A percentile compares a stretch with the other conserved stretches of the same genome.
Evolutionary conservation across 2,329 filamentous ascomycete species (phyloP).

Genomic region (Pseudogymnoascus sp.): DNA sequence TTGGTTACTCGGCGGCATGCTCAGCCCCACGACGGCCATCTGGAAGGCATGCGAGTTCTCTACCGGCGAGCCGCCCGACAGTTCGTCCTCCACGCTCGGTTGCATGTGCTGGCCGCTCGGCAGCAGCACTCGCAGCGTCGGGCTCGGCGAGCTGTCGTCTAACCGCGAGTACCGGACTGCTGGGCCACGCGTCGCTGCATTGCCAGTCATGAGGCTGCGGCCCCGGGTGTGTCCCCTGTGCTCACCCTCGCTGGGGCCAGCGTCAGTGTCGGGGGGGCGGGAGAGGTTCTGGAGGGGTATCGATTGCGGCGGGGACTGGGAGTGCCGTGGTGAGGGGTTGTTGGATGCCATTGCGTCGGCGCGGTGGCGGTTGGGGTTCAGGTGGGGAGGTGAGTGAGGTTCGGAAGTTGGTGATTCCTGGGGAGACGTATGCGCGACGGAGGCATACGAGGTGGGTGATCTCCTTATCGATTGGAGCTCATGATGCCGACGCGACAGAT

Average conservation of each 20-base stretch:
- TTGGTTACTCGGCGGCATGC: slow-evolving; percentile 14
- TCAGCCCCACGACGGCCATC: slow-evolving; percentile 15
- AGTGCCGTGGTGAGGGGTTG: slow-evolving; percentile 33
- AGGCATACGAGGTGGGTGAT: background rate
- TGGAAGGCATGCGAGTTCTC: slow-evolving; percentile 26
- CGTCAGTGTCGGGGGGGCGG: slow-evolving; percentile 27
- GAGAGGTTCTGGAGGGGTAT: slow-evolving; percentile 63
- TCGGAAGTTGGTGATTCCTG: background rate
- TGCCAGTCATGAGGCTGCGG: slow-evolving; percentile 24
- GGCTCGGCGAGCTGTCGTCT: slow-evolving; percentile 22
- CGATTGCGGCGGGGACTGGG: slow-evolving; percentile 44
- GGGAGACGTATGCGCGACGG: background rate
- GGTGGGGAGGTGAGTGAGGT: background rate
- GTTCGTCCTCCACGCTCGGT: slow-evolving; percentile 14
- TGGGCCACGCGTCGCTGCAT: slow-evolving; percentile 21
- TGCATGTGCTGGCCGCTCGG: slow-evolving; percentile 13
- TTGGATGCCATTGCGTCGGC: slow-evolving; percentile 37
- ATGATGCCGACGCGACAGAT: background rate
- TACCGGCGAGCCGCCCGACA: slow-evolving; percentile 22
- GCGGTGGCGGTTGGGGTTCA: background rate
- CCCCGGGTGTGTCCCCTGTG: slow-evolving; percentile 22
- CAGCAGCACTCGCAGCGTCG: slow-evolving; percentile 15
- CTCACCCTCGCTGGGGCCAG: slow-evolving; percentile 7
- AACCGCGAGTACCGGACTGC: slow-evolving; percentile 25
- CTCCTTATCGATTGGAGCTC: slow-evolving; percentile 8